Evolutionary conservation across 306 rosid genomes (phyloP), one percentile per base, ranked within the genome.

Genomic region (Cicer chorassanicum): DNA sequence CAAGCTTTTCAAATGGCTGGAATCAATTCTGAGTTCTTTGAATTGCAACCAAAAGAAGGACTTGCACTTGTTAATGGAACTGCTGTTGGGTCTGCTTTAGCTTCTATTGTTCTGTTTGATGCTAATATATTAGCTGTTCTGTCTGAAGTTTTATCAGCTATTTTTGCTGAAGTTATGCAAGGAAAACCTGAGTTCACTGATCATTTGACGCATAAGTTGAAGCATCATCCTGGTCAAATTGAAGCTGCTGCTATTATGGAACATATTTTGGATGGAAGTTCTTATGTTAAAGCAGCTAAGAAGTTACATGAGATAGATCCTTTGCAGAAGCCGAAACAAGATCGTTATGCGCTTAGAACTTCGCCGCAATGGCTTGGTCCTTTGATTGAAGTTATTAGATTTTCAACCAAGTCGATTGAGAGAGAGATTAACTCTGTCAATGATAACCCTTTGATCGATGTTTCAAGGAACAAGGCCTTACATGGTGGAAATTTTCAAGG

Each of bases 161-260:
- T 90, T 61, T 93, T 93, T 6, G 89, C 92, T 0, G 98, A 93
- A 62, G 97, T 93, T 0, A 93, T 93, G 98, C 93, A 90, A 54
- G 97, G 98, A 4, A 93, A 93, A 34, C 98, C 98, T 0, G 98
- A 93, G 55, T 93, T 93, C 1, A 93, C 97, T 0, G 97, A 93
- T 38, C 97, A 93, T 70, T 84, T 93, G 91, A 93, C 93, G 0
- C 98, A 93, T 46, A 93, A 93, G 59, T 48, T 91, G 54, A 93
- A 93, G 81, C 98, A 93, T 68, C 98, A 93, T 41, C 98, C 98
- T 15, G 98, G 98, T 8, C 98, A 93, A 10, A 93, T 93, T 55
- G 98, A 93, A 51, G 98, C 98, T 8, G 97, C 97, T 18, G 98
- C 98, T 14, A 93, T 93, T 4, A 93, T 93, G 98, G 98, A 93